These are phyloP conservation scores for Phytophthora tubulina DNA, from an alignment of 352 stramenopile species.

Conservation along the genomic window DNA sequence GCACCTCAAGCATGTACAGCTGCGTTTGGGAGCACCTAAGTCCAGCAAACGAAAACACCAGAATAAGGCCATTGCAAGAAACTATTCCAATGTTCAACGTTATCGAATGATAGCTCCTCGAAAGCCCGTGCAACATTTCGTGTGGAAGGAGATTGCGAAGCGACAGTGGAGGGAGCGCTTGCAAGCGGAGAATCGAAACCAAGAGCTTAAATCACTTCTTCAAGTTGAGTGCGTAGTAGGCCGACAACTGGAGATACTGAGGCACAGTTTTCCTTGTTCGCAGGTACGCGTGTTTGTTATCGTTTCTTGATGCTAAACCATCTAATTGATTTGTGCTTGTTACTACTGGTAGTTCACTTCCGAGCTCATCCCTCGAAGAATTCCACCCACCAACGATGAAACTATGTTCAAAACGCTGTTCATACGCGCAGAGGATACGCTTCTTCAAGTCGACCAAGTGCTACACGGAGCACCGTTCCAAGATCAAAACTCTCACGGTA, in stretches of 20 bases:
- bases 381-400: background rate
- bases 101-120: background rate
- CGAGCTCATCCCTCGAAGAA: no score
- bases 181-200: background rate
- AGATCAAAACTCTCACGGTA: no score
- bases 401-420: background rate
- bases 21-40: no score
- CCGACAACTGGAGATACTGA: background rate
- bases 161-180: background rate
- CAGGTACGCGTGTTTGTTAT: no score
- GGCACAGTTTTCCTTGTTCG: no score
- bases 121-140: background rate
- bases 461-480: background rate
- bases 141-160: background rate
- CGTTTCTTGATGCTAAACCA: no score
- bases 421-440: background rate
- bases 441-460: background rate
- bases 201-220: background rate
- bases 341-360: no score
- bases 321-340: no score
- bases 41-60: background rate
- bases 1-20: background rate
- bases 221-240: background rate
- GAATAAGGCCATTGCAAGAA: background rate
- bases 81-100: background rate